Conservation (phyloP, 2,329 filamentous ascomycete genomes). For the Stemphylium vesicarium region DNA sequence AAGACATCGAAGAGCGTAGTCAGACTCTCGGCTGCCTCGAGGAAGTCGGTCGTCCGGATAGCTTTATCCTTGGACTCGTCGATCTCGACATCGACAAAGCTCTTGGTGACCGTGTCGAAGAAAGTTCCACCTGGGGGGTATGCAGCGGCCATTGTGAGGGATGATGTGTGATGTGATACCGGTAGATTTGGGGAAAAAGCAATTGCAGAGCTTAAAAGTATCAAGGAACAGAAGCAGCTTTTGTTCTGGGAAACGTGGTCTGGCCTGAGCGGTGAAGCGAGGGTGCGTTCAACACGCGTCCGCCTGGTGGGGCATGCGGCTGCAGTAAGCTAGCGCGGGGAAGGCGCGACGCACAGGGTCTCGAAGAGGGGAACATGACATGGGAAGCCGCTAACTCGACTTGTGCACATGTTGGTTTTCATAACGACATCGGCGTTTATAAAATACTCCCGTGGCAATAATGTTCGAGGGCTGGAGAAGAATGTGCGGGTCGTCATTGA, state of each 20-base stretch:
- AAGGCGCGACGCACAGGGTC: slow-evolving; percentile 26
- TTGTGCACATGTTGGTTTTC: background rate
- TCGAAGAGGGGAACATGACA: slow-evolving; percentile 9
- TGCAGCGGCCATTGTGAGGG: slow-evolving; percentile 36
- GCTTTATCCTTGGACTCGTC: slow-evolving; percentile 75
- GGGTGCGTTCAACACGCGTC: slow-evolving; percentile 19
- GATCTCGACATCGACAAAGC: slow-evolving; percentile 83
- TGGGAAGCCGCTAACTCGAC: background rate
- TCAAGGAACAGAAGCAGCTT: background rate
- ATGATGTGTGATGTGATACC: background rate
- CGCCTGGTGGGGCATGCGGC: slow-evolving; percentile 19
- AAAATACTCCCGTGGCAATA: background rate
- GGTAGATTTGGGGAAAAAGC: background rate
- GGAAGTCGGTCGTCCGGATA: slow-evolving; percentile 83
- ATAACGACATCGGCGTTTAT: too few relatives aligned
- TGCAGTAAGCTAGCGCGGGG: slow-evolving; percentile 25
- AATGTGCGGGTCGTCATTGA: background rate
- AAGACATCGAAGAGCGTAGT: slow-evolving; percentile 79
- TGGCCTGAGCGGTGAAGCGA: slow-evolving; percentile 22
- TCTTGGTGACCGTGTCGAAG: slow-evolving; percentile 83
- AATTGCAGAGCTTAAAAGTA: background rate
- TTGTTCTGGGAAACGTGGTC: slow-evolving; percentile 15
- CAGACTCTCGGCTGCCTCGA: slow-evolving; percentile 87
- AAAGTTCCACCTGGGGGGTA: slow-evolving; percentile 72
- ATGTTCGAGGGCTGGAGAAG: slow-evolving; percentile 1